Percentiles rank a stretch among this genome's conserved stretches.
phyloP scores from a whole-genome alignment of 2,329 filamentous ascomycete genomes.

The Phyllosticta ampelicida region DNA sequence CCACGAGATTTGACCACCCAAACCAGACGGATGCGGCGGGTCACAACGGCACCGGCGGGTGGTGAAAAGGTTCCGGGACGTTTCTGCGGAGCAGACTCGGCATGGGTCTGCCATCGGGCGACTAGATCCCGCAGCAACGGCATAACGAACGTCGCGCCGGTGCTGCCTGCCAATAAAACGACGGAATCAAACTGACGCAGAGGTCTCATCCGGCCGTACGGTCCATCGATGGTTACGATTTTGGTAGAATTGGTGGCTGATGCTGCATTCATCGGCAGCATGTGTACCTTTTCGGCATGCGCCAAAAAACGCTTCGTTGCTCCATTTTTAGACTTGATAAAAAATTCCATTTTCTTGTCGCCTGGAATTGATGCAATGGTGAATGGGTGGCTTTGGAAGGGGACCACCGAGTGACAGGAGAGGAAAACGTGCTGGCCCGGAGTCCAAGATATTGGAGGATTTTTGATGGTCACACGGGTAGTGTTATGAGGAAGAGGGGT shows the following conservation, averaged over 20 bases:
- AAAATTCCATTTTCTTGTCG: constrained; percentile 46
- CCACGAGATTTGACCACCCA: constrained; percentile 49
- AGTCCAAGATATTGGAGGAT: constrained; percentile 47
- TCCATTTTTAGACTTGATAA: constrained; percentile 44
- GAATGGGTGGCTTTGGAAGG: constrained; percentile 54
- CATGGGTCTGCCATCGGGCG: constrained; percentile 26
- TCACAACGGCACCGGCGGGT: constrained; percentile 27
- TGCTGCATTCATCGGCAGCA: constrained; percentile 13
- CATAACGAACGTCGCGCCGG: constrained; percentile 48
- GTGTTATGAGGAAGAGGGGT: constrained; percentile 42
- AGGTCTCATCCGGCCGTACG: constrained; percentile 41
- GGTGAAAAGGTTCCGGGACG: constrained; percentile 14
- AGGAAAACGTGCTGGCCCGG: constrained; percentile 55
- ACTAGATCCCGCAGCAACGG: constrained; percentile 48
- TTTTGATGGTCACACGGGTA: constrained; percentile 45
- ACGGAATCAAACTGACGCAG: constrained; percentile 51
- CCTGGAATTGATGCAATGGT: constrained; percentile 48
- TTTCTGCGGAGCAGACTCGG: constrained; percentile 5
- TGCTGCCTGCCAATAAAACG: constrained; percentile 48
- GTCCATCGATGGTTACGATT: constrained; percentile 42
- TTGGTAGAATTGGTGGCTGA: constrained; percentile 14
- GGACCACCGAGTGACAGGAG: constrained; percentile 45
- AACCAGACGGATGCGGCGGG: constrained; percentile 42
- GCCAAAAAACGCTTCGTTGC: constrained; percentile 41
- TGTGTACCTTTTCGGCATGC: constrained; percentile 35